phyloP scores from a whole-genome alignment of 306 rosid genomes.

The Vigna reflexopilosa region DNA sequence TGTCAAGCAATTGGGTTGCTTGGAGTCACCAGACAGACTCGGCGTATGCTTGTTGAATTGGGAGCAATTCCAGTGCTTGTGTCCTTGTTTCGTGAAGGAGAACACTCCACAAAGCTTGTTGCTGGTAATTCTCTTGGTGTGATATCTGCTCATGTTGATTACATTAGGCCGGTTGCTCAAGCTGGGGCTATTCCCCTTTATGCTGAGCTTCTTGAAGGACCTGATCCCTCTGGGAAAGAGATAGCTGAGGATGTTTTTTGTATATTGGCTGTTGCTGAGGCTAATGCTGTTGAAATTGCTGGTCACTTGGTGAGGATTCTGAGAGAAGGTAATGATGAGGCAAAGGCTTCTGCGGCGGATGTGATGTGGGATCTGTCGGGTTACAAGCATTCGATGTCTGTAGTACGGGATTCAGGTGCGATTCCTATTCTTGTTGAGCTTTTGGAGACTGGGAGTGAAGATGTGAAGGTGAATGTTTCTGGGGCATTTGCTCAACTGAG shows the following conservation, averaged over 20 bases:
- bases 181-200: slow-evolving; percentile 59
- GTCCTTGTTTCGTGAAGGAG: slow-evolving; percentile 53
- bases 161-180: slow-evolving; percentile 52
- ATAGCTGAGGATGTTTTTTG: slow-evolving; percentile 59
- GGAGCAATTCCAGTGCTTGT: slow-evolving; percentile 54
- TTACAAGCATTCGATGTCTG: slow-evolving; percentile 42
- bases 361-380: slow-evolving; percentile 56
- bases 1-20: slow-evolving; percentile 55
- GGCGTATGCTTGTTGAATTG: slow-evolving; percentile 49
- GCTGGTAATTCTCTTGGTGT: slow-evolving; percentile 57
- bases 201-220: slow-evolving; percentile 63
- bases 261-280: slow-evolving; percentile 54
- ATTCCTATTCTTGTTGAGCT: slow-evolving; percentile 58
- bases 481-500: slow-evolving; percentile 55
- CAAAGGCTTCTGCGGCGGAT: slow-evolving; percentile 57
- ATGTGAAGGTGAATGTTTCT: slow-evolving; percentile 49
- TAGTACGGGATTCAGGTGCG: slow-evolving; percentile 50
- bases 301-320: slow-evolving; percentile 52
- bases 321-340: slow-evolving; percentile 54
- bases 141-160: slow-evolving; percentile 52
- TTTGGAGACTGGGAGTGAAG: slow-evolving; percentile 42
- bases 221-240: slow-evolving; percentile 54
- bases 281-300: slow-evolving; percentile 49
- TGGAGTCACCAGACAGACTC: slow-evolving; percentile 44
- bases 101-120: slow-evolving; percentile 42